A percentile compares a stretch with the other conserved stretches of the same genome.
Conservation (phyloP, 2,329 filamentous ascomycete species). For the Lojkania enalia region DNA sequence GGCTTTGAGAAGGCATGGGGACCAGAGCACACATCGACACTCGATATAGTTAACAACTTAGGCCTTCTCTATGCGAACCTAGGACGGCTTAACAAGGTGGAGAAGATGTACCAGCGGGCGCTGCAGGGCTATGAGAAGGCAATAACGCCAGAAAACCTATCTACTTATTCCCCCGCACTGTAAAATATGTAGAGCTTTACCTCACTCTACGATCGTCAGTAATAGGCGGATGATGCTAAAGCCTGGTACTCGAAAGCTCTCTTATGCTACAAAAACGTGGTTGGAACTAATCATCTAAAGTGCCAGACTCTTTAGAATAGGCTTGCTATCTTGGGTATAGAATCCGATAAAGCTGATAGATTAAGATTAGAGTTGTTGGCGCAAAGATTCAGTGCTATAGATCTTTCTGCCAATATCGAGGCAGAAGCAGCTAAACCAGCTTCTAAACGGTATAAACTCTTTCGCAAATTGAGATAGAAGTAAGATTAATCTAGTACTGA, state of each 20-base stretch:
- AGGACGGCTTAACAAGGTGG: too few species aligned
- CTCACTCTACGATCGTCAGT: neutral
- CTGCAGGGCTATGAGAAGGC: constrained; percentile 15
- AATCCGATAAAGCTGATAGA: constrained; percentile 4
- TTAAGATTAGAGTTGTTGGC: constrained; percentile 19
- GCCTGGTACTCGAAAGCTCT: constrained; percentile 8
- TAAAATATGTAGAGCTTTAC: constrained; percentile 2
- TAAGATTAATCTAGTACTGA: constrained; percentile 5
- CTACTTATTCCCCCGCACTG: constrained; percentile 4
- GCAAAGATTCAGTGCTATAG: constrained; percentile 2
- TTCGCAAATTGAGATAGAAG: constrained; percentile 7
- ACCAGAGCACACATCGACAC: too few species aligned
- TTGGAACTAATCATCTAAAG: constrained; percentile 6
- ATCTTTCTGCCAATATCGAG: neutral
- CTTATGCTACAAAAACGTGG: constrained; percentile 6
- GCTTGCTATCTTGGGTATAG: constrained; percentile 3
- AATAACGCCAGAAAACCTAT: constrained; percentile 2
- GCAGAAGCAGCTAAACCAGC: constrained; percentile 6
- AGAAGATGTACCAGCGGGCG: too few species aligned
- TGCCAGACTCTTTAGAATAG: constrained; percentile 1
- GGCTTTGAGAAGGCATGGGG: too few species aligned
- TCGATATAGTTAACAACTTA: too few species aligned
- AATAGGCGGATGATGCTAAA: constrained; percentile 6
- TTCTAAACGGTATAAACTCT: constrained; percentile 5
- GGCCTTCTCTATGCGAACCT: too few species aligned